These are phyloP conservation scores for Phyllosticta citribraziliensis DNA, from an alignment of 2,329 filamentous ascomycete species.

Conservation along the genomic window DNA sequence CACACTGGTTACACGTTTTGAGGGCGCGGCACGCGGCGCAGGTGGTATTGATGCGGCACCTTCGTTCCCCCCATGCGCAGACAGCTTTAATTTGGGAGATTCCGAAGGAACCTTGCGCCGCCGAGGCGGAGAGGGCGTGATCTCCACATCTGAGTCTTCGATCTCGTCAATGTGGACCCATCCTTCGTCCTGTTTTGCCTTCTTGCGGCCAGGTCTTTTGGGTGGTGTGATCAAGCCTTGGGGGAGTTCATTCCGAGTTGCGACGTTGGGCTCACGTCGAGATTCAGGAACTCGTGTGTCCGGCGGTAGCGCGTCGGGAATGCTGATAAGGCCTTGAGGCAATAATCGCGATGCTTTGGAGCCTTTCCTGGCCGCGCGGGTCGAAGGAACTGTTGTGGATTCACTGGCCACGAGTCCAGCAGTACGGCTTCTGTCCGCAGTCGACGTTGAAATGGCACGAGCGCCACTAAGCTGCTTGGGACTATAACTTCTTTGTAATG, in stretches of 20 bases:
- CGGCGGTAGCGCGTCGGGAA: background rate
- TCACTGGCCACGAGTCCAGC: background rate
- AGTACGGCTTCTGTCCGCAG: background rate
- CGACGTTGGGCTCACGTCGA: background rate
- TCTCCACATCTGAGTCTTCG: constrained; percentile 25
- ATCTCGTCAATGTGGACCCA: constrained; percentile 30
- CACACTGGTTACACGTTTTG: background rate
- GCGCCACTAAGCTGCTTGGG: background rate
- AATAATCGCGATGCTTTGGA: background rate
- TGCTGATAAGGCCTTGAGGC: background rate
- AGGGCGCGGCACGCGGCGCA: background rate
- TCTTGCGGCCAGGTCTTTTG: background rate
- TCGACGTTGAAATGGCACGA: background rate
- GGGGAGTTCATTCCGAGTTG: background rate
- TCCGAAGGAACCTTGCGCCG: constrained; percentile 8
- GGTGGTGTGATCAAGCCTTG: background rate
- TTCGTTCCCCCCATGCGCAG: background rate
- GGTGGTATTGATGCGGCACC: background rate
- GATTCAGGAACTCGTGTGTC: background rate
- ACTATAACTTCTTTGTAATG: background rate
- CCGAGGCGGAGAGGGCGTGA: constrained; percentile 27
- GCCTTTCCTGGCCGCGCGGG: background rate
- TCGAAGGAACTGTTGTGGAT: background rate
- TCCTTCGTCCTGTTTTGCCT: background rate
- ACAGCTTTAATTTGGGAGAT: constrained; percentile 14